Evolutionary conservation across 2,329 filamentous ascomycete genomes (phyloP), one percentile per base, ranked within the genome.

Genomic region (Neoascochyta sp.): DNA sequence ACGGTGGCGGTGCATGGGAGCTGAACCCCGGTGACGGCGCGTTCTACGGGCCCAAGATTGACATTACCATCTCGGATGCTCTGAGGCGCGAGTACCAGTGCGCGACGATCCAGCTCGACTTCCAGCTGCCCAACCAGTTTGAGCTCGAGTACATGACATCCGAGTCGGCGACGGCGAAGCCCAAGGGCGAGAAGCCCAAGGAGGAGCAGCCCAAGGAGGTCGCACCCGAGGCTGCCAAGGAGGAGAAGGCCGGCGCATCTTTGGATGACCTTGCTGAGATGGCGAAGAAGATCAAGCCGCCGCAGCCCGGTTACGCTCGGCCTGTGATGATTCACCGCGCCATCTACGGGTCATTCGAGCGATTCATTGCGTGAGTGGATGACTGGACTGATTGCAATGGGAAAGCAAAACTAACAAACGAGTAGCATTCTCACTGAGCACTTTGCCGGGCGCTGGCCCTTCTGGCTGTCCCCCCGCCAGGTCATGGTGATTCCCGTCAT

Each of bases 31-130:
- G 90, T 34, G 92, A 98, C 52, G 92, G 92, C 58, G 92, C 92
- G 30, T 98, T 96, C 69, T 98, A 98, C 63, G 92, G 92, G 2
- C 92, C 92, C 29, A 98, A 98, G 77, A 95, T 96, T 51, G 92
- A 98, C 54, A 92, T 98, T 57, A 93, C 86, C 40, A 89, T 98
- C 55, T 82, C 81, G 29, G 90, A 95, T 65, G 86, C 86, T 24
- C 71, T 95, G 47, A 80, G 80, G 64, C 78, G 89, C 60, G 86
- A 89, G 38, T 85, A 81, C 70, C 85, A 94, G 65, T 93, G 86
- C 56, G 87, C 90, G 50, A 96, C 90, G 9, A 94, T 96, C 48
- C 90, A 96, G 68, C 78, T 94, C 32, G 87, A 94, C 62, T 94
- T 93, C 70, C 84, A 95, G 58, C 76, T 86, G 12, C 83, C 83